These are phyloP conservation scores for Rhizopogon salebrosus DNA, from an alignment of 768 basidiomycete genomes.

Conservation along the genomic window DNA sequence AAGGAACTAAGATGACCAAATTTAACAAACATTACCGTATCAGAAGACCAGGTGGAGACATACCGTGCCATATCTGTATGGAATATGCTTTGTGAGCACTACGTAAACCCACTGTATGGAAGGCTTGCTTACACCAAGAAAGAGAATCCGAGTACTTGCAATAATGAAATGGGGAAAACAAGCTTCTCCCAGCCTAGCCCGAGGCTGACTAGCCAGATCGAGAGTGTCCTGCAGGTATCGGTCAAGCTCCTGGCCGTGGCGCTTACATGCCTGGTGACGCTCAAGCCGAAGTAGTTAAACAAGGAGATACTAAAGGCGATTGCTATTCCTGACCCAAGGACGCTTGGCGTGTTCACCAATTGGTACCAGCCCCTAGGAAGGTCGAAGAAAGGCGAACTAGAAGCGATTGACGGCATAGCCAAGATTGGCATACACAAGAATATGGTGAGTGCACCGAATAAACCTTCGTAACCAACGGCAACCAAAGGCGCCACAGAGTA, in stretches of 20 bases:
- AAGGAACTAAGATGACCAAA: slow-evolving; percentile 53
- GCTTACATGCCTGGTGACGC: slow-evolving; percentile 88
- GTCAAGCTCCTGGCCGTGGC: slow-evolving; percentile 89
- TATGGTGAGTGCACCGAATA: slow-evolving; percentile 83
- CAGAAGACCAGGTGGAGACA: slow-evolving; percentile 14
- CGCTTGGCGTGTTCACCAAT: slow-evolving; percentile 72
- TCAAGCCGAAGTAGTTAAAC: slow-evolving; percentile 89
- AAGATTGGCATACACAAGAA: slow-evolving; percentile 77
- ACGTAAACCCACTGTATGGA: slow-evolving; percentile 4
- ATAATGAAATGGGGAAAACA: slow-evolving; percentile 71
- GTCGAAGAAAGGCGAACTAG: slow-evolving; percentile 75
- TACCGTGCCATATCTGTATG: slow-evolving; percentile 78
- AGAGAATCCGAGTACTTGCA: slow-evolving; percentile 82
- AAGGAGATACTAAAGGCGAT: slow-evolving; percentile 73
- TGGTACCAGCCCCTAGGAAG: slow-evolving; percentile 86
- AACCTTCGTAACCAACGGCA: slow-evolving; percentile 92
- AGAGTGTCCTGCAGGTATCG: slow-evolving; percentile 91
- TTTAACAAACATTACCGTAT: background rate
- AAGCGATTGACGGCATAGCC: slow-evolving; percentile 59
- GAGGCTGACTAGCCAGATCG: slow-evolving; percentile 93
- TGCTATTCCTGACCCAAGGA: slow-evolving; percentile 61
- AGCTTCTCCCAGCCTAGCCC: slow-evolving; percentile 88
- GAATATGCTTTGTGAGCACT: slow-evolving; percentile 4
- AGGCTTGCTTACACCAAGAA: slow-evolving; percentile 74
- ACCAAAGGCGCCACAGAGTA: slow-evolving; percentile 86